phyloP scores from a whole-genome alignment of 1,139 yeast species.

The Ogataea hybrid region DNA sequence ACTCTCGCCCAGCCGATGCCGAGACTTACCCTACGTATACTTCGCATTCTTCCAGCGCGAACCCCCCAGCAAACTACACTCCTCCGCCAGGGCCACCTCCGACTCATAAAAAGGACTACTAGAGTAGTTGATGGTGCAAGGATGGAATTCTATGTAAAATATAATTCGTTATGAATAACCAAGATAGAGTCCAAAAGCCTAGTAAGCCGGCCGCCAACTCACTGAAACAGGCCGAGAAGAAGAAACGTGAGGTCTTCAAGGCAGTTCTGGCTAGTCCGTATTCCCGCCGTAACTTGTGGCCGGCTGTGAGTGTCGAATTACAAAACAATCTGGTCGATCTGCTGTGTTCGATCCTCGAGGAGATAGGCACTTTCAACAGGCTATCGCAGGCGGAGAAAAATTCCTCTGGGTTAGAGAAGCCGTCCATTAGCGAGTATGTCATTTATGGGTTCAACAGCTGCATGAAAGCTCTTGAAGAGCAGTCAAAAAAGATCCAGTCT shows the following conservation, averaged over 20 bases:
- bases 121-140: conserved; percentile 1
- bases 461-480: conserved; percentile 47
- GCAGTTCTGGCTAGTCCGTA: conserved; percentile 62
- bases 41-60: conserved; percentile 1
- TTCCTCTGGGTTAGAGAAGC: conserved; percentile 21
- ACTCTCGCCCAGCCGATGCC: conserved; percentile 14
- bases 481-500: conserved; percentile 34
- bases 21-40: conserved; percentile 12
- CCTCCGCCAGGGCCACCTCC: conserved; percentile 30
- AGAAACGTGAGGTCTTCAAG: conserved; percentile 52
- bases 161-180: conserved; percentile 5
- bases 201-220: conserved; percentile 12
- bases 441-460: conserved; percentile 57
- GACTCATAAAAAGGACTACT: conserved; percentile 13
- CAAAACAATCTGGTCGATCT: conserved; percentile 42
- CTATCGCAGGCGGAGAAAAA: conserved; percentile 19
- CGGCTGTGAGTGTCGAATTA: conserved; percentile 41
- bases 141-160: background rate
- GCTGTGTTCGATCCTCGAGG: conserved; percentile 38
- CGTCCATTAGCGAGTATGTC: conserved; percentile 32
- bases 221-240: conserved; percentile 40
- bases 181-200: conserved; percentile 1
- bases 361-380: conserved; percentile 38
- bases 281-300: conserved; percentile 52
- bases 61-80: conserved; percentile 15